phyloP scores from a whole-genome alignment of 2,329 filamentous ascomycete genomes.

The Arthroderma uncinatum region DNA sequence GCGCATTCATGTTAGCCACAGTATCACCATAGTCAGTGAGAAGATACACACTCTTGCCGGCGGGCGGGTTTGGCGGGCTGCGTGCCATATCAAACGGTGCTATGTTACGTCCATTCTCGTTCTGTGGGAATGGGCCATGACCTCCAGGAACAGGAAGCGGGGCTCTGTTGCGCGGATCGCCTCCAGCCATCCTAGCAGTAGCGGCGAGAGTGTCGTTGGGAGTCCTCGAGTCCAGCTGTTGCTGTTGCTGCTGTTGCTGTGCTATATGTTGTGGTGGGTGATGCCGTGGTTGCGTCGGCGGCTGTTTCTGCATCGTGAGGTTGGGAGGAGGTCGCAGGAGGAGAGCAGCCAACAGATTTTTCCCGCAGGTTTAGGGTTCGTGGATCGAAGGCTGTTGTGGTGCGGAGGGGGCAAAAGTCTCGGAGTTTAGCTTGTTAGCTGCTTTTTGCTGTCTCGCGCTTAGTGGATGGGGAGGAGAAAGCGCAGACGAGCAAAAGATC shows the following conservation, averaged over 20 bases:
- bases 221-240: conserved; percentile 1
- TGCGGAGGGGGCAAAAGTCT: conserved; percentile 5
- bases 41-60: conserved; percentile 29
- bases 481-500: conserved; percentile 1
- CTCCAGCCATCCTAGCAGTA: conserved; percentile 22
- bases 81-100: conserved; percentile 35
- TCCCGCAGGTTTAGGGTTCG: conserved; percentile 3
- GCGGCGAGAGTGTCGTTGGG: conserved; percentile 8
- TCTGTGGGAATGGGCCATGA: conserved; percentile 24
- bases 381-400: conserved; percentile 2
- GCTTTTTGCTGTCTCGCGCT: not conserved
- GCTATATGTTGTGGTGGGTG: conserved; percentile 4
- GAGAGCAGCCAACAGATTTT: conserved; percentile 1
- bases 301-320: conserved; percentile 4
- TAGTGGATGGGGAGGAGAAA: not conserved
- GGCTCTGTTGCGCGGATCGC: conserved; percentile 33
- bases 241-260: conserved; percentile 11
- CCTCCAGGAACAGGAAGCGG: conserved; percentile 30
- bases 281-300: conserved; percentile 4
- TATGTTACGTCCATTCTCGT: conserved; percentile 33
- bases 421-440: conserved; percentile 5
- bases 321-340: conserved; percentile 2
- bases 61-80: conserved; percentile 35
- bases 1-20: not conserved
- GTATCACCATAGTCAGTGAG: not conserved